Evolutionary conservation across 2,329 filamentous ascomycete species (phyloP).

Genomic region (Metarhizium guizhouense): DNA sequence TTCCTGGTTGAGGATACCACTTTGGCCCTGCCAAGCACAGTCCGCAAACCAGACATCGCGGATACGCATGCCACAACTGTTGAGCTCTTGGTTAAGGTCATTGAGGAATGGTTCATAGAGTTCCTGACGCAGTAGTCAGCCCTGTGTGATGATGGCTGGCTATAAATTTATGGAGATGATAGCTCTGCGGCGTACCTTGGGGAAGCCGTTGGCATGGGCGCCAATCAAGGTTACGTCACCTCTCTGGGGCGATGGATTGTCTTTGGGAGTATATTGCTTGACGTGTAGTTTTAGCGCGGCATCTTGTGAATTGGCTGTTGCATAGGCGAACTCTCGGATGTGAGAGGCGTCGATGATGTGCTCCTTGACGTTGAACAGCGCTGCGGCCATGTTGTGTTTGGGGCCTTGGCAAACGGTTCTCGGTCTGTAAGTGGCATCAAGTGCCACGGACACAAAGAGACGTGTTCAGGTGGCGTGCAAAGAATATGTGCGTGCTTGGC

Average conservation of each 20-base stretch:
- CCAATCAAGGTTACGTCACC: conserved; percentile 81
- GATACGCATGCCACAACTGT: conserved; percentile 56
- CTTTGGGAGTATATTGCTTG: conserved; percentile 78
- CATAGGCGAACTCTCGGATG: conserved; percentile 71
- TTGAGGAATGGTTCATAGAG: conserved; percentile 90
- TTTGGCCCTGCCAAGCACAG: conserved; percentile 75
- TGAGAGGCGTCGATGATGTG: conserved; percentile 68
- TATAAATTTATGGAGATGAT: not conserved
- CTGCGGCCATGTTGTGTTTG: conserved; percentile 3
- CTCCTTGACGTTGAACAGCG: conserved; percentile 56
- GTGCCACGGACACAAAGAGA: not conserved
- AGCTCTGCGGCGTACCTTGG: conserved; percentile 52
- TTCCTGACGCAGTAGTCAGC: conserved; percentile 45
- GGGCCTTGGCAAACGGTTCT: not conserved
- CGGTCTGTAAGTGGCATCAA: not conserved
- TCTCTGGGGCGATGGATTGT: conserved; percentile 56
- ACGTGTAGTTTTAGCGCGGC: conserved; percentile 65
- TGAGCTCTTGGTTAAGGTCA: conserved; percentile 56
- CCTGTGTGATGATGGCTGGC: not conserved
- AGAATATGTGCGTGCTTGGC: not conserved
- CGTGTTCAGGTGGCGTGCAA: not conserved
- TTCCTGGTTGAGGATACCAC: conserved; percentile 66
- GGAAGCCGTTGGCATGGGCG: conserved; percentile 85
- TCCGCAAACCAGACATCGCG: conserved; percentile 86
- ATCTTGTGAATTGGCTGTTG: conserved; percentile 64